phyloP scores from a whole-genome alignment of 805 yeast species.

The Vanderwaltozyma polyspora region DNA sequence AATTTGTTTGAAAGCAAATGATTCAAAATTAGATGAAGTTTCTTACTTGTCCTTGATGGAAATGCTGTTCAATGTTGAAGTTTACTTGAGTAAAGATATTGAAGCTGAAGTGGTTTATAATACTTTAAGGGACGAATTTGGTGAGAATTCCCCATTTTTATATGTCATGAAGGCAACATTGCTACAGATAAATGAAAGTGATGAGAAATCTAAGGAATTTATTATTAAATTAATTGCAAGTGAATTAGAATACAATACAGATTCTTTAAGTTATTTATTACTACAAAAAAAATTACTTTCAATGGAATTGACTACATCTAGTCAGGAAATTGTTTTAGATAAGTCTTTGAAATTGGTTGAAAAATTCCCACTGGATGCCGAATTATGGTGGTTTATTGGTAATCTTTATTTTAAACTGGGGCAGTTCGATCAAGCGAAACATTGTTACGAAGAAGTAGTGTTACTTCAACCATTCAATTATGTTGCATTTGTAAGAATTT shows the following conservation, averaged over 20 bases:
- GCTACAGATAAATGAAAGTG: constrained; percentile 18
- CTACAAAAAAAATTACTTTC: constrained; percentile 21
- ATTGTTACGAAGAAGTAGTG: constrained; percentile 59
- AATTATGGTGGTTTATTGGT: constrained; percentile 70
- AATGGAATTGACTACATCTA: constrained; percentile 9
- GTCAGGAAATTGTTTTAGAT: constrained; percentile 9
- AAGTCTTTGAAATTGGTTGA: constrained; percentile 17
- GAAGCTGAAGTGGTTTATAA: constrained; percentile 63
- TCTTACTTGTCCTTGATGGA: constrained; percentile 53
- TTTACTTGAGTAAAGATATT: constrained; percentile 51
- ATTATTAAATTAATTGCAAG: constrained; percentile 40
- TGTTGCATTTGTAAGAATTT: constrained; percentile 21
- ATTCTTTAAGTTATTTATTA: constrained; percentile 20
- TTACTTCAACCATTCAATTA: constrained; percentile 46
- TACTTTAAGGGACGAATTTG: constrained; percentile 56
- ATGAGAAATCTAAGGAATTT: constrained; percentile 29
- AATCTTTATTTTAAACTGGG: constrained; percentile 51
- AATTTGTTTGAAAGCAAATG: constrained; percentile 14
- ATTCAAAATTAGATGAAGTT: constrained; percentile 20
- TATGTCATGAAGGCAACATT: constrained; percentile 24
- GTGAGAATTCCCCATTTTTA: constrained; percentile 30
- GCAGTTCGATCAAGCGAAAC: constrained; percentile 55
- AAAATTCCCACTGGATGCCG: constrained; percentile 55
- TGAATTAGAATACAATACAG: constrained; percentile 41
- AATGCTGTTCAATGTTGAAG: constrained; percentile 55